Evolutionary conservation across 2,329 filamentous ascomycete species (phyloP), one percentile per base, ranked within the genome.

Genomic region (Ophidiomyces ophidiicola): DNA sequence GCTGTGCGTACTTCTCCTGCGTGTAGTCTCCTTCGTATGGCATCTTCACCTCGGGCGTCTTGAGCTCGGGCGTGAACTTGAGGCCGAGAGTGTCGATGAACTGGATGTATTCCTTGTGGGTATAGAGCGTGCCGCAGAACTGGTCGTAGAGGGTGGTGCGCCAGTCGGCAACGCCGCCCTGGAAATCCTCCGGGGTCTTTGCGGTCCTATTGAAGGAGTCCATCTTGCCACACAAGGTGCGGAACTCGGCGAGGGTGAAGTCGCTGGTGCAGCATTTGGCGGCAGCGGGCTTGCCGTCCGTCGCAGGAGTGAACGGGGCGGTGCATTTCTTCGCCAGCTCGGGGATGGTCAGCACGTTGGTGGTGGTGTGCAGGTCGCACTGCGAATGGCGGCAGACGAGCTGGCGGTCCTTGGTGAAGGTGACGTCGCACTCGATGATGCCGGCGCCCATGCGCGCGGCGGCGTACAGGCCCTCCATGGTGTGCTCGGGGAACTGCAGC

Each of bases 181-280:
- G 69, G 60, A 70, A 80, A 47, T 73, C 70, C 25, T 64, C 56
- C 0, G 72, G 61, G 1, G 69, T 81, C 14, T 70, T 70, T 23
- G 75, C 78, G 32, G 62, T 68, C 46, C 65, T 56, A 50, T 79
- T 76, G 53, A 60, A 71, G 35, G 71, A 71, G 51, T 83, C 79
- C 76, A 80, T 81, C 60, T 81, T 82, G 51, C 70, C 71, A 60
- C 79, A 83, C 4, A 83, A 70, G 4, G 68, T 64, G 57, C 75
- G 73, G 66, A 74, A 82, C 58, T 83, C 80, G 32, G 66, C 66
- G 24, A 79, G 61, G 1, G 78, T 82, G 51, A 83, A 72, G 53
- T 83, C 80, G 49, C 70, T 76, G 2, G 79, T 82, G 66, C 79
- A 83, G 66, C 79, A 83, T 47, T 72, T 72, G 8, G 77, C 78